Percentiles rank a stretch among this genome's conserved stretches.
Conservation (phyloP, 306 rosid genomes). For the Albizia julibrissin region DNA sequence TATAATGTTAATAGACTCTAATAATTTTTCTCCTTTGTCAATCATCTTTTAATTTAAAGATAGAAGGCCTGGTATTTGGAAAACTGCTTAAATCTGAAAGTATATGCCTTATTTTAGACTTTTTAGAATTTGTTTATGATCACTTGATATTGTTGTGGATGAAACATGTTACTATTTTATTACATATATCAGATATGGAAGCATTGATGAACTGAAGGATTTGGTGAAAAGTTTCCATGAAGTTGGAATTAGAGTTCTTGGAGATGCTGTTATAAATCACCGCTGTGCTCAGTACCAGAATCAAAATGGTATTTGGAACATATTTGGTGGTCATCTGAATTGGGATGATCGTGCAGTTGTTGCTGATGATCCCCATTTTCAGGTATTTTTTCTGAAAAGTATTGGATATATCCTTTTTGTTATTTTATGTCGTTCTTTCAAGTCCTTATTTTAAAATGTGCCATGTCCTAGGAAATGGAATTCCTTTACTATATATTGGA, state of each 20-base stretch:
- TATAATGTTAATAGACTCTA: neutral
- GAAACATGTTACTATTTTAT: slow-evolving; percentile 20
- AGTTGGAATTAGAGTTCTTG: slow-evolving; percentile 69
- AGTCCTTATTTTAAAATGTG: neutral
- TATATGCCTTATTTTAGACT: slow-evolving; percentile 19
- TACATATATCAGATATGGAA: slow-evolving; percentile 66
- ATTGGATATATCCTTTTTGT: neutral
- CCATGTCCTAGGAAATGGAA: neutral
- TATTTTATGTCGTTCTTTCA: neutral
- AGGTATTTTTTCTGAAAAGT: slow-evolving; percentile 49
- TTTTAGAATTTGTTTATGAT: slow-evolving; percentile 3
- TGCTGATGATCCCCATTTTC: slow-evolving; percentile 91
- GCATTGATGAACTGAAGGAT: slow-evolving; percentile 74
- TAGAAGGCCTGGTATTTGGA: neutral
- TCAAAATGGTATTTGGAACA: slow-evolving; percentile 87
- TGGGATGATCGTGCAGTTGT: slow-evolving; percentile 92
- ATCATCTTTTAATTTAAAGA: slow-evolving; percentile 4
- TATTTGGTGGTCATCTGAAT: slow-evolving; percentile 77
- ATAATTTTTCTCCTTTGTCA: neutral
- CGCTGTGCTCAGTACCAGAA: slow-evolving; percentile 81
- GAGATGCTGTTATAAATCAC: slow-evolving; percentile 91
- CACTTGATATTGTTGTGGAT: slow-evolving; percentile 17
- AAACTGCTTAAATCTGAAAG: slow-evolving; percentile 15
- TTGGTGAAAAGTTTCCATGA: slow-evolving; percentile 63
- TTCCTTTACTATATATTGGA: neutral